A percentile compares a stretch with the other conserved stretches of the same genome.
phyloP scores from a whole-genome alignment of 345 rosid genomes.

The Ceriops zippeliana region DNA sequence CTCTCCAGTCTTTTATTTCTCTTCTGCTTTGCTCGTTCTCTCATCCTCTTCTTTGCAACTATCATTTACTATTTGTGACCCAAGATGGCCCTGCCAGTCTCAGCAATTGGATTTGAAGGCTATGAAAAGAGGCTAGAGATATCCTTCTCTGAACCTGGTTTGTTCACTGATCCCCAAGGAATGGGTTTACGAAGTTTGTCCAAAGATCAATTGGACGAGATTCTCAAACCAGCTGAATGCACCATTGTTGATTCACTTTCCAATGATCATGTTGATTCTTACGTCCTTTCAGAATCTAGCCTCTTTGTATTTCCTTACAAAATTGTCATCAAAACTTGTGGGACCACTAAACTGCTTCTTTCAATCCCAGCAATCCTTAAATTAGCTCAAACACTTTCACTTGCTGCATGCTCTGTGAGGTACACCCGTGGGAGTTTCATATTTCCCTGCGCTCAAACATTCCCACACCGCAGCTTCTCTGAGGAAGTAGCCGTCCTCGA shows the following conservation, averaged over 20 bases:
- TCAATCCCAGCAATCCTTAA: conserved; percentile 60
- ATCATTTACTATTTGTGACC: conserved; percentile 23
- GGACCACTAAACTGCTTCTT: conserved; percentile 72
- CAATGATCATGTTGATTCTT: conserved; percentile 57
- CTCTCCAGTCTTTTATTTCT: not conserved
- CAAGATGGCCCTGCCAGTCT: conserved; percentile 44
- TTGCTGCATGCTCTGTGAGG: conserved; percentile 45
- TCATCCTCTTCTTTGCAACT: conserved; percentile 31
- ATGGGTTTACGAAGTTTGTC: conserved; percentile 59
- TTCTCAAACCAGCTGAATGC: conserved; percentile 69
- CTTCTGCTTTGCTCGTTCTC: conserved; percentile 40
- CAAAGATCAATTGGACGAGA: conserved; percentile 60
- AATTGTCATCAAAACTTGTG: conserved; percentile 83
- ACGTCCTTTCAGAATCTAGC: conserved; percentile 83
- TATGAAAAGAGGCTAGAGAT: conserved; percentile 85
- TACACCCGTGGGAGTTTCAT: conserved; percentile 75
- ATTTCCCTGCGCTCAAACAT: conserved; percentile 62
- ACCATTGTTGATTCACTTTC: conserved; percentile 67
- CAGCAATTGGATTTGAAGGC: conserved; percentile 92
- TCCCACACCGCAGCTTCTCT: conserved; percentile 64
- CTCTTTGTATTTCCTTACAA: conserved; percentile 74
- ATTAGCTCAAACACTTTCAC: conserved; percentile 50
- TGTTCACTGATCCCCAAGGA: conserved; percentile 59
- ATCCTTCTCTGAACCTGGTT: conserved; percentile 52
- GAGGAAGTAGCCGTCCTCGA: conserved; percentile 81